Conservation (phyloP, 1,139 yeast species). For the Diutina rugosa region DNA sequence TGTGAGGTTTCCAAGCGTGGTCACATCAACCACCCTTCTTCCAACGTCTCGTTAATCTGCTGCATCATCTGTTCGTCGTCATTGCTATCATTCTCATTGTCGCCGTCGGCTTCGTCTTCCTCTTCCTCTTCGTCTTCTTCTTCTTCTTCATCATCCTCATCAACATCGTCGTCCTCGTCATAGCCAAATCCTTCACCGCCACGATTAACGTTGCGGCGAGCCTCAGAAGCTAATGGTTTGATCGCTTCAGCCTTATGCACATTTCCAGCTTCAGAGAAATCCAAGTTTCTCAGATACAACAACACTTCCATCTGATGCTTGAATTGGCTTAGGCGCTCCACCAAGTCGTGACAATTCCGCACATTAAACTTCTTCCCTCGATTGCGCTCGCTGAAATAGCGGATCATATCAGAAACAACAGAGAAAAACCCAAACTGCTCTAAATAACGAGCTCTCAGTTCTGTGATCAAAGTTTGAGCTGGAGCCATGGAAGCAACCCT, state of each 20-base stretch:
- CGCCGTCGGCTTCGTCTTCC: conserved; percentile 1
- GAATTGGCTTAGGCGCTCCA: neutral
- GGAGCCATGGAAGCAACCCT: neutral
- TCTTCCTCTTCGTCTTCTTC: conserved; percentile 6
- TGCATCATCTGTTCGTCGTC: neutral
- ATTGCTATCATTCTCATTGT: conserved; percentile 10
- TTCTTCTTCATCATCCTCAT: neutral
- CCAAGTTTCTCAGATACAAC: neutral
- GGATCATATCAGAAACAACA: neutral
- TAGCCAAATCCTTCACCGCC: conserved; percentile 2
- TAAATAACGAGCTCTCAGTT: neutral
- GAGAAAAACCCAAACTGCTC: neutral
- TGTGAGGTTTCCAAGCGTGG: too few relatives aligned
- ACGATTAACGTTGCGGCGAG: neutral
- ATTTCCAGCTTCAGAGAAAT: neutral
- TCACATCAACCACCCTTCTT: conserved; percentile 1
- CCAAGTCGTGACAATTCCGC: conserved; percentile 1
- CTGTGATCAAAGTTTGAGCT: neutral
- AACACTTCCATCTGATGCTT: conserved; percentile 1
- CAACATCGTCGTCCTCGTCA: neutral
- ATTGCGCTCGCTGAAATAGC: neutral
- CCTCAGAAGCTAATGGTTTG: neutral
- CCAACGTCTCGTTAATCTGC: neutral
- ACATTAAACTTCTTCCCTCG: conserved; percentile 1
- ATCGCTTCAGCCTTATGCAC: neutral